Evolutionary conservation across 371 early-diverging fungal species (phyloP).

Genomic region (Batkoa obscura): DNA sequence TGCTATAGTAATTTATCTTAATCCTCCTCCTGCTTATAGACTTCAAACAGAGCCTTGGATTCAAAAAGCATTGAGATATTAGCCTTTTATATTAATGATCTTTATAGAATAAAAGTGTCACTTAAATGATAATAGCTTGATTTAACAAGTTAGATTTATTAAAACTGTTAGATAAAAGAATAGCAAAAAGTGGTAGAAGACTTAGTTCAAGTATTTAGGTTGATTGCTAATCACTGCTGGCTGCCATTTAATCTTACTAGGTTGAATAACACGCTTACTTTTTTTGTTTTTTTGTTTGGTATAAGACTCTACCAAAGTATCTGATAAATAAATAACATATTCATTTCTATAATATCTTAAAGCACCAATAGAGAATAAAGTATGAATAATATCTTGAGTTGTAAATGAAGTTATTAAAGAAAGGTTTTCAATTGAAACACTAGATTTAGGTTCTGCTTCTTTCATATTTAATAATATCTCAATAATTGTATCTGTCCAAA

Average conservation of each 20-base stretch:
- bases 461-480: constrained; percentile 7
- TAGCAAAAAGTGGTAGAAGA: too few species aligned
- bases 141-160: too few species aligned
- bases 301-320: constrained; percentile 71
- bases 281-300: constrained; percentile 49
- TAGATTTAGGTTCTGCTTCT: constrained; percentile 20
- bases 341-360: constrained; percentile 89
- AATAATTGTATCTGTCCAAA: constrained; percentile 68
- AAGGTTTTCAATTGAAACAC: constrained; percentile 60
- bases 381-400: constrained; percentile 84
- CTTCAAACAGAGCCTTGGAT: too few species aligned
- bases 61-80: too few species aligned
- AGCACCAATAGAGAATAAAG: constrained; percentile 77
- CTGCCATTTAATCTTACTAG: constrained; percentile 55
- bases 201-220: constrained; percentile 38
- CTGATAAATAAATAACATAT: constrained; percentile 75
- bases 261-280: constrained; percentile 45
- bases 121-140: too few species aligned
- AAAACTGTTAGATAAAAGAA: too few species aligned
- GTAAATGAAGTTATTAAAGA: constrained; percentile 74
- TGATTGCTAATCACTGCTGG: constrained; percentile 63
- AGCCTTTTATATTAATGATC: too few species aligned
- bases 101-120: too few species aligned
- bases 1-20: too few species aligned
- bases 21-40: too few species aligned